Evolutionary conservation across 192 early-diverging fungal genomes (phyloP), one percentile per base, ranked within the genome.

Genomic region (Helicostylum pulchrum): DNA sequence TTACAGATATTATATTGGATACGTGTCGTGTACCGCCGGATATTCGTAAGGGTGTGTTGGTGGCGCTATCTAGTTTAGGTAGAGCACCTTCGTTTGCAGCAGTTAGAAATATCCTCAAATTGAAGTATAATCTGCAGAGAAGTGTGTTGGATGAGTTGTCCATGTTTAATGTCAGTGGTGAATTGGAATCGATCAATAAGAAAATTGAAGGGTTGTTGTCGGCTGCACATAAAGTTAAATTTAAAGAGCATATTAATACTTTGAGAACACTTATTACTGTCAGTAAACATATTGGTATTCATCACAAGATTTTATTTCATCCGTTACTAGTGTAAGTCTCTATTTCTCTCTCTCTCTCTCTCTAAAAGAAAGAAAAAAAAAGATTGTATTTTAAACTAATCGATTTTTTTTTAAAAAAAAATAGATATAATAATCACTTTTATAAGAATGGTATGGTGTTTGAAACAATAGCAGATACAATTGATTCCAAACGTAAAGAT

Each of bases 1-100:
- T 97, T 3, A 79, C 92, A 2, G 87, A 93, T 39, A 79, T 82
- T 6, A 81, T 94, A n/a, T 75, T 96, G 32, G 88, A 91, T 26
- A 80, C 66, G 50, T 87, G 87, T 53, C 75, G 87, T 14, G 78
- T 96, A 36, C 80, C 88, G 17, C 71, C 75, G 53, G 84, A 84
- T 19, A 65, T 80, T 19, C 79, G 82, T 11, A 65, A 76, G 42
- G 72, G 78, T 64, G 86, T 88, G 44, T 78, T 79, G 64, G 70
- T 81, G 30, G 49, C 83, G 62, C 64, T 90, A 43, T 80, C 83
- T 17, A 80, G 83, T 73, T 79, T 94, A 20, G 82, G 82, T 15
- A 67, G 88, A 14, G 65, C 53, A 2, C 47, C 74, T 39, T 76
- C 74, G 0, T 76, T 76, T 53, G 47, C 69, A 3, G 52, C 53